Evolutionary conservation across 352 stramenopile genomes (phyloP).

Genomic region (Phytophthora pistaciae): DNA sequence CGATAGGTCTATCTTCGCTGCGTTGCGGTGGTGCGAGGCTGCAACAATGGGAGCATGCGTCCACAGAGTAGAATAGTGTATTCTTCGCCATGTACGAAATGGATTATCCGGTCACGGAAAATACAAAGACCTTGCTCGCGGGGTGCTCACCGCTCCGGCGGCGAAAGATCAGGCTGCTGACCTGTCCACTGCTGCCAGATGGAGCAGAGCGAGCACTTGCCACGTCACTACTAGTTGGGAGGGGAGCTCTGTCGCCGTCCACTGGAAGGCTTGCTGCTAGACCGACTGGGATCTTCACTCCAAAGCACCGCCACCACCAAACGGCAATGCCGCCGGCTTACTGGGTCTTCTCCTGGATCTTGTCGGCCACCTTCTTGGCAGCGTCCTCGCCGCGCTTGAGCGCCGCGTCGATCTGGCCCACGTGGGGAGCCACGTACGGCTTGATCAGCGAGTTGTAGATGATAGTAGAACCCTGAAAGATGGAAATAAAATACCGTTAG

Average conservation of each 20-base stretch:
- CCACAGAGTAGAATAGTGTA: constrained; percentile 37
- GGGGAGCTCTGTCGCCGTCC: not conserved
- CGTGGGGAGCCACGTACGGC: constrained; percentile 81
- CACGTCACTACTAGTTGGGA: constrained; percentile 28
- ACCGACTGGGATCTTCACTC: not conserved
- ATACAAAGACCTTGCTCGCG: constrained; percentile 32
- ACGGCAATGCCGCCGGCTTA: constrained; percentile 15
- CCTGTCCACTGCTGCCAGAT: constrained; percentile 14
- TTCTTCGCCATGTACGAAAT: constrained; percentile 40
- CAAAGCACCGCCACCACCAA: not conserved
- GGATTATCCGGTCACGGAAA: constrained; percentile 31
- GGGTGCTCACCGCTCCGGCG: constrained; percentile 7
- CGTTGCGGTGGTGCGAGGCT: constrained; percentile 7
- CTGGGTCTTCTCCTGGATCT: constrained; percentile 55
- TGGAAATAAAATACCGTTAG: constrained; percentile 15
- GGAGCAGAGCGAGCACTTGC: constrained; percentile 16
- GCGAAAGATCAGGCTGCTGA: constrained; percentile 19
- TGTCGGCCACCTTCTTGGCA: constrained; percentile 59
- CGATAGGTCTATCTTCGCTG: not conserved
- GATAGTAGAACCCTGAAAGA: constrained; percentile 72
- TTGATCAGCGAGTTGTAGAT: constrained; percentile 90
- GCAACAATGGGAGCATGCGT: not conserved
- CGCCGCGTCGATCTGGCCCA: constrained; percentile 70
- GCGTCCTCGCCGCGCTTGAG: constrained; percentile 65
- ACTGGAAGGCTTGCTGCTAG: not conserved